A percentile compares a stretch with the other conserved stretches of the same genome.
These are phyloP conservation scores for Oryza brachyantha DNA, from an alignment of 176 grass and related monocot species.

Conservation along the genomic window DNA sequence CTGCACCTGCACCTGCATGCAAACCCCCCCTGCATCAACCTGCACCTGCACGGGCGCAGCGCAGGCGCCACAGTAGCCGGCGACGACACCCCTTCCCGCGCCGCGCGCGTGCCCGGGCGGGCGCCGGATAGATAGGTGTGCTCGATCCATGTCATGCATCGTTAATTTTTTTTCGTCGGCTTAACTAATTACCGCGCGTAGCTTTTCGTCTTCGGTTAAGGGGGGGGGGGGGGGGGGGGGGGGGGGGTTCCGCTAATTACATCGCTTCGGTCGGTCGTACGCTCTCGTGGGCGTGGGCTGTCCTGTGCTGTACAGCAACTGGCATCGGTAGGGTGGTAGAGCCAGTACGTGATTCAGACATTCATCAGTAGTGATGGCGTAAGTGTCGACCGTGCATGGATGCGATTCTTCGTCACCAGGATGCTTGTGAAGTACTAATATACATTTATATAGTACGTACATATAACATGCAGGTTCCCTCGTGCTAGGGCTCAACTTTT, in stretches of 20 bases:
- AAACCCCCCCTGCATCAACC: too few species aligned
- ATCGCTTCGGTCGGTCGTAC: background rate
- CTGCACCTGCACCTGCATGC: background rate
- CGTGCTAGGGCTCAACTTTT: background rate
- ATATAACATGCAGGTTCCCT: background rate
- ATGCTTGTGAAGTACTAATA: background rate
- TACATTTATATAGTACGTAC: background rate
- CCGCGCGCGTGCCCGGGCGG: too few species aligned
- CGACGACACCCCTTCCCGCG: background rate
- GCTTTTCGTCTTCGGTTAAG: background rate
- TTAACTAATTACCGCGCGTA: background rate
- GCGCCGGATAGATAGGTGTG: too few species aligned
- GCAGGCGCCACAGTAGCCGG: background rate
- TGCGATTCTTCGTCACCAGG: background rate
- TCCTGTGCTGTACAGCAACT: background rate
- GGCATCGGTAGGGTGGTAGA: background rate
- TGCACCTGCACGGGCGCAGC: background rate
- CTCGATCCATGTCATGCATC: too few species aligned
- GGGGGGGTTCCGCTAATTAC: background rate
- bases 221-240: too few species aligned
- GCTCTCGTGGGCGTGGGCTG: background rate
- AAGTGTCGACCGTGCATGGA: background rate
- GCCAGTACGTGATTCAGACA: too few species aligned
- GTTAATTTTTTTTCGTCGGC: too few species aligned
- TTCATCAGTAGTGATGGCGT: too few species aligned